Percentiles rank a stretch among this genome's conserved stretches.
Evolutionary conservation across 2,329 filamentous ascomycete species (phyloP).

Genomic region (Trichoderma harzianum): DNA sequence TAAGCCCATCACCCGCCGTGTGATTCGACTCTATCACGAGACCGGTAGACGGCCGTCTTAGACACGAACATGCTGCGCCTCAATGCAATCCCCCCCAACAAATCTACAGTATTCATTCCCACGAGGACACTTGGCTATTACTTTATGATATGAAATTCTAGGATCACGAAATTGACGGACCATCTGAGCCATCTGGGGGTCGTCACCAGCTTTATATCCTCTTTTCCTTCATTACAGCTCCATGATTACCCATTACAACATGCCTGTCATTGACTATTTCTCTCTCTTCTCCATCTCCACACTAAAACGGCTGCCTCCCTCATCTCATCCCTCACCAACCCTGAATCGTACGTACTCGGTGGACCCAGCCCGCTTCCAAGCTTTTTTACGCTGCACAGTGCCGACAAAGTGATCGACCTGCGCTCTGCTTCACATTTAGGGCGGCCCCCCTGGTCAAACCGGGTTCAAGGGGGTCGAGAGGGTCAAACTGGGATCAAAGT

Average conservation of each 20-base stretch:
- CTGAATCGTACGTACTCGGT: neutral
- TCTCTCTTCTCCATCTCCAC: neutral
- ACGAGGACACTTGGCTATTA: neutral
- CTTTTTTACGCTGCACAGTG: neutral
- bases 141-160: neutral
- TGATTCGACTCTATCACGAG: slow-evolving; percentile 3
- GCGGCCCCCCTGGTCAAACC: neutral
- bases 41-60: neutral
- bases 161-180: neutral
- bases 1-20: neutral
- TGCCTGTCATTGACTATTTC: neutral
- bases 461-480: no score
- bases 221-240: neutral
- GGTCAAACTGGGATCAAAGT: neutral
- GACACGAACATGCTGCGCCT: slow-evolving; percentile 9
- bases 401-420: slow-evolving; percentile 3
- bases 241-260: no score
- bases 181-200: neutral
- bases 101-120: neutral
- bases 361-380: no score
- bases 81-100: slow-evolving; percentile 1
- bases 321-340: neutral
- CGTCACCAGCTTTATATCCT: neutral
- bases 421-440: slow-evolving; percentile 3
- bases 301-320: neutral